phyloP scores from a whole-genome alignment of 2,329 filamentous ascomycete genomes.

The Cadophora gregata region DNA sequence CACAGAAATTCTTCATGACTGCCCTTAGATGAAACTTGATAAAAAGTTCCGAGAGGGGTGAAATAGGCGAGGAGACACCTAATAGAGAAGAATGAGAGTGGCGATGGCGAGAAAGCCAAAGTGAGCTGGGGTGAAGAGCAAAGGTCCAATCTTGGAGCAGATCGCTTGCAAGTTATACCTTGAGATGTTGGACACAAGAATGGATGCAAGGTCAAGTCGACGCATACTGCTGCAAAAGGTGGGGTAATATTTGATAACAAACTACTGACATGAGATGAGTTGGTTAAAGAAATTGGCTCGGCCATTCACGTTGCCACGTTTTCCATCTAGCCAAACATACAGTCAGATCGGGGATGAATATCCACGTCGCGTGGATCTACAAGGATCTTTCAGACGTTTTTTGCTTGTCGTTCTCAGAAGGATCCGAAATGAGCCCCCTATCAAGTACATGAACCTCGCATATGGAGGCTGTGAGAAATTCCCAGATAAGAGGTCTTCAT shows the following conservation, averaged over 20 bases:
- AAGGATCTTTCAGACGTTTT: not conserved
- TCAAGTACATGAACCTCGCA: not conserved
- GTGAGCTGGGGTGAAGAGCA: not conserved
- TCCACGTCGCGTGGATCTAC: not conserved
- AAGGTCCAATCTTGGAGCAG: not conserved
- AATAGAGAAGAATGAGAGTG: not conserved
- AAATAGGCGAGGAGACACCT: not conserved
- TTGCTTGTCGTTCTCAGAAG: not conserved
- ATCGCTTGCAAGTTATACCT: not conserved
- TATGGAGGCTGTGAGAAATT: not conserved
- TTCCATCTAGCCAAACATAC: not conserved
- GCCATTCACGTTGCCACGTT: slow-evolving; percentile 1
- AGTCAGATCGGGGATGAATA: not conserved
- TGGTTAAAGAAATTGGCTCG: not conserved
- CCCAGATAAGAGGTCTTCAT: not conserved
- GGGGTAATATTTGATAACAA: not conserved
- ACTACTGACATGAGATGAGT: not conserved
- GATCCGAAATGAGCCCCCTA: not conserved
- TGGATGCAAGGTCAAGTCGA: not conserved
- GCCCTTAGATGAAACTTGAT: not conserved
- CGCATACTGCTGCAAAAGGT: not conserved
- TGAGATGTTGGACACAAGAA: not conserved
- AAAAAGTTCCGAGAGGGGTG: not conserved
- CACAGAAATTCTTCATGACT: slow-evolving; percentile 6
- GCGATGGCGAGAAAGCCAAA: not conserved